These are phyloP conservation scores for Magnolia officinalis DNA, from an alignment of 164 flowering plant species.

Conservation along the genomic window DNA sequence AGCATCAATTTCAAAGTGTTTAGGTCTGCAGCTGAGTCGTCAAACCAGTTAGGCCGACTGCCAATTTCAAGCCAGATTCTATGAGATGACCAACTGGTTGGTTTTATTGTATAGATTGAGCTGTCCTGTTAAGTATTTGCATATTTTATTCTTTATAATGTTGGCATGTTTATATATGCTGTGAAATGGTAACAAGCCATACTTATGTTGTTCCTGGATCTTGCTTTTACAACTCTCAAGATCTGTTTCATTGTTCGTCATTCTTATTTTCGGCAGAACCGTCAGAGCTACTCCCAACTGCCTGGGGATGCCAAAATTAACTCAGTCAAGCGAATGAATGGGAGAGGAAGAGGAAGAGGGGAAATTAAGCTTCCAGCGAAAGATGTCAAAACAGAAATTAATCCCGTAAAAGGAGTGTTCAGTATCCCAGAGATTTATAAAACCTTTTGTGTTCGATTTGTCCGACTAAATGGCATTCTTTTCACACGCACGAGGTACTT, in stretches of 20 bases:
- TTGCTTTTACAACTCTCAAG: not conserved
- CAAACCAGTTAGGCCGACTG: too few species aligned
- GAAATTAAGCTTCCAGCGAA: constrained; percentile 38
- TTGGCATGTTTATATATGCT: too few species aligned
- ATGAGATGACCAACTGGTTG: too few species aligned
- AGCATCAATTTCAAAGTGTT: too few species aligned
- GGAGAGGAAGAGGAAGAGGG: constrained; percentile 64
- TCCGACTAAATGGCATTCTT: constrained; percentile 87
- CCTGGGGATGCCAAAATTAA: constrained; percentile 20
- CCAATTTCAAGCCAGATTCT: too few species aligned
- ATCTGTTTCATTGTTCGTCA: not conserved
- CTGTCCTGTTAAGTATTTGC: too few species aligned
- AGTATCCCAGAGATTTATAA: constrained; percentile 39
- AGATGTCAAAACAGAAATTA: constrained; percentile 37
- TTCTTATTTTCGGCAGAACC: constrained; percentile 52
- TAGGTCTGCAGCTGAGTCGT: too few species aligned
- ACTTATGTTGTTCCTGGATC: too few species aligned
- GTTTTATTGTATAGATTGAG: too few species aligned
- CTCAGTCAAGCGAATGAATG: constrained; percentile 25
- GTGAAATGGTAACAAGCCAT: too few species aligned
- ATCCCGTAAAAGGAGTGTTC: constrained; percentile 29
- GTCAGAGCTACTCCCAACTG: constrained; percentile 44
- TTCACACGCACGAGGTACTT: constrained; percentile 91
- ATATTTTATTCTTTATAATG: too few species aligned
- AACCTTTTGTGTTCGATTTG: constrained; percentile 69